Evolutionary conservation across 441 rosid genomes (phyloP), one percentile per base, ranked within the genome.

Genomic region (Erodium moschatum): DNA sequence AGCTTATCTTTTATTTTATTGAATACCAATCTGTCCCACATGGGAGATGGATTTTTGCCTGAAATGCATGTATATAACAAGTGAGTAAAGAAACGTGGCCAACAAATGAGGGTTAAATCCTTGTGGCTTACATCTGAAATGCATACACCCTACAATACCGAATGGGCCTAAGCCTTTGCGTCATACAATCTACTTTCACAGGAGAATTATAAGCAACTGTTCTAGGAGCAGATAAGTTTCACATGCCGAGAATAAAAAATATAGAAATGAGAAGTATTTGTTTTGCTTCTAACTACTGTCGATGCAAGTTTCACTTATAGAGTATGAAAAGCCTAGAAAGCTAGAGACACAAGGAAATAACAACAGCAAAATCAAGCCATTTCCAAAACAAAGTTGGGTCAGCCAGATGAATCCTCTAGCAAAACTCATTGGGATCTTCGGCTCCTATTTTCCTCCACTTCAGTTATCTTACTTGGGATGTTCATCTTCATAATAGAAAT

Each of bases 21-120:
- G 82, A 95, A 95, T 65, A 95, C 97, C 87, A 95, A 78, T 78
- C 90, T 87, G 76, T 92, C 99, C 99, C 99, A 95, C 84, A 95
- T 85, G 61, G 99, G 97, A 79, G 99, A 95, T 31, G 99, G 84
- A 77, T 77, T 91, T 85, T 80, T 92, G 67, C 99, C 99, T 92
- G 85, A 60, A 78, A 56, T 65, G 74, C 40, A 65, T 33, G 13
- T 8, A 50, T 35, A 74, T 68, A 27, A 79, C 63, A 12, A 21
- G 72, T n/a, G 68, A 66, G 67, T 56, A 21, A 46, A 20, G 76
- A 65, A 33, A 19, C 35, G 56, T 11, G 64, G 44, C 69, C 46
- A 66, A 66, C 54, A 50, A 63, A 64, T 67, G 10, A 69, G 27
- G 67, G 62, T 62, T 24, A 27, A 24, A 12, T n/a, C 13, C 65